These are phyloP conservation scores for Populus trichocarpa DNA, from an alignment of 441 rosid genomes.

Conservation along the genomic window DNA sequence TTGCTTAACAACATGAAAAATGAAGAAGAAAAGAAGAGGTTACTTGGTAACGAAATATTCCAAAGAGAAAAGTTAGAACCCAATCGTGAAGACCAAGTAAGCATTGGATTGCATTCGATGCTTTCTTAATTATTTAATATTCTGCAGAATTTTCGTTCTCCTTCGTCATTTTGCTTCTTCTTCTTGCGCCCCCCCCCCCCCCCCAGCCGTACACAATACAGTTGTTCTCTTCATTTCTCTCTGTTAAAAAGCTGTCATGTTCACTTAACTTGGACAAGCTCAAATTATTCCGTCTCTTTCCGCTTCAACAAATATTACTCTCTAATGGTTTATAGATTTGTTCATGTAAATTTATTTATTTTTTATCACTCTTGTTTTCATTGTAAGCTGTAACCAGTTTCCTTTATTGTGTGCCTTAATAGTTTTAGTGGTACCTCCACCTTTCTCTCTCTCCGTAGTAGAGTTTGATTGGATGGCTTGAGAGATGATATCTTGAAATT, in stretches of 20 bases:
- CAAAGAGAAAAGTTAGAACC: constrained; percentile 9
- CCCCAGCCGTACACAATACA: background rate
- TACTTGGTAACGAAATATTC: constrained; percentile 20
- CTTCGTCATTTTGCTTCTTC: background rate
- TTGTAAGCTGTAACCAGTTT: background rate
- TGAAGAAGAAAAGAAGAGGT: background rate
- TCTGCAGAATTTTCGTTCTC: background rate
- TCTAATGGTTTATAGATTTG: background rate
- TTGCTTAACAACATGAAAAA: background rate
- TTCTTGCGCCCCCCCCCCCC: too few species aligned
- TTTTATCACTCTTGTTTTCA: background rate
- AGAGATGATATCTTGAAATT: background rate
- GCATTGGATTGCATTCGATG: background rate
- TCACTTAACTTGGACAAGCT: background rate
- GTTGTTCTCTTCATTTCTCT: background rate
- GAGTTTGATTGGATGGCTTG: background rate
- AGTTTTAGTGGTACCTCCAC: background rate
- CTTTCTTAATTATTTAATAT: background rate
- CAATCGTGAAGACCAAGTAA: background rate
- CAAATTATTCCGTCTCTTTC: background rate
- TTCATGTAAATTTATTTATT: background rate
- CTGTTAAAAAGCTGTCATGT: background rate
- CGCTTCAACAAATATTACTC: background rate
- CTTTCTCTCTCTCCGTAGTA: background rate
- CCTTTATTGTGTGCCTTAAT: background rate